Conservation (phyloP, 805 yeast species). For the Hanseniaspora lachancei region DNA sequence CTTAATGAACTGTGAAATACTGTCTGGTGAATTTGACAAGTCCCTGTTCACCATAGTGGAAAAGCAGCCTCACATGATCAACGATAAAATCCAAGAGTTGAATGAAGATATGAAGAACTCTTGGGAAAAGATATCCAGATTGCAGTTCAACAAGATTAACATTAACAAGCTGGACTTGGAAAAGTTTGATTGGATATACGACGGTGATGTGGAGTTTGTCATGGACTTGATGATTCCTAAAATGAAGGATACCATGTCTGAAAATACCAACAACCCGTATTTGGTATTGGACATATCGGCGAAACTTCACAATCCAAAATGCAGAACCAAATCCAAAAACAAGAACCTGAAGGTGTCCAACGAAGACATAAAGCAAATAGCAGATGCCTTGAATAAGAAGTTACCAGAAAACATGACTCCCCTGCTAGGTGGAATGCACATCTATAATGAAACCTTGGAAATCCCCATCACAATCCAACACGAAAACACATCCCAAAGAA, state of each 20-base stretch:
- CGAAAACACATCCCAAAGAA: background rate
- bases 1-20: conserved; percentile 53
- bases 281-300: conserved; percentile 56
- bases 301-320: conserved; percentile 35
- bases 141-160: conserved; percentile 31
- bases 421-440: background rate
- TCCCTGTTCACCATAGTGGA: conserved; percentile 67
- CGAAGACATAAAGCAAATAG: conserved; percentile 16
- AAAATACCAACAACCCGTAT: conserved; percentile 32
- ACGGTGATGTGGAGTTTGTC: conserved; percentile 54
- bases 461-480: background rate
- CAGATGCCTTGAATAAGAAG: conserved; percentile 3
- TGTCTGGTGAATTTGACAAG: conserved; percentile 62
- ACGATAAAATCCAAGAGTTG: conserved; percentile 26
- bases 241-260: background rate
- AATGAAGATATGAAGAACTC: conserved; percentile 28
- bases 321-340: conserved; percentile 35
- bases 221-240: conserved; percentile 65
- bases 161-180: conserved; percentile 29
- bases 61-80: conserved; percentile 46
- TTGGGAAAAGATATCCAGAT: conserved; percentile 40
- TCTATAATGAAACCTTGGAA: conserved; percentile 10
- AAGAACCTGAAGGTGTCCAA: conserved; percentile 29
- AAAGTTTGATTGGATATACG: conserved; percentile 43
- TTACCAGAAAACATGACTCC: conserved; percentile 1